A percentile compares a stretch with the other conserved stretches of the same genome.
These are phyloP conservation scores for Endothia cerciana DNA, from an alignment of 2,329 filamentous ascomycete species.

Conservation along the genomic window DNA sequence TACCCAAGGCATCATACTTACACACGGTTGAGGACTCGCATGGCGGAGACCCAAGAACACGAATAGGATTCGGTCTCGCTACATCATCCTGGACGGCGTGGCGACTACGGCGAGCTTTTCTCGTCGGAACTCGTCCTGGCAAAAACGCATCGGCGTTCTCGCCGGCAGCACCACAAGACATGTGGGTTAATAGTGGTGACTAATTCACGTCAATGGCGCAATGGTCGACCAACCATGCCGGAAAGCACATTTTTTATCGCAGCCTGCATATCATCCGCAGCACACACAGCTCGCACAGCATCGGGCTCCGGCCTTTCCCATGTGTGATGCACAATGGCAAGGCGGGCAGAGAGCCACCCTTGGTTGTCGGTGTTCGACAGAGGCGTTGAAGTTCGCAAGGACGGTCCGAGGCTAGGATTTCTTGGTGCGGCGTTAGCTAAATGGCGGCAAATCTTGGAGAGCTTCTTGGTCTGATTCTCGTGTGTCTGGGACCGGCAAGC, in stretches of 20 bases:
- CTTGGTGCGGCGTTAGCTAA: background rate
- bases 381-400: slow-evolving; percentile 3
- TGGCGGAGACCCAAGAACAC: background rate
- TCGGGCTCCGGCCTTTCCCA: no score
- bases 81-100: background rate
- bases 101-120: background rate
- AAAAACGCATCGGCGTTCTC: no score
- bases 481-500: background rate
- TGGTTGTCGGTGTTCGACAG: background rate
- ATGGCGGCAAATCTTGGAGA: background rate
- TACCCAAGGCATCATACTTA: slow-evolving; percentile 15
- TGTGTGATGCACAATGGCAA: no score
- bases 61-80: background rate
- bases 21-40: background rate
- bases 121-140: no score
- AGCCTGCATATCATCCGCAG: no score
- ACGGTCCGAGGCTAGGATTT: background rate
- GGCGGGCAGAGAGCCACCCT: background rate
- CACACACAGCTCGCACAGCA: no score
- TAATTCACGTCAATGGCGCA: background rate
- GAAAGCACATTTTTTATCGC: background rate
- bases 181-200: background rate
- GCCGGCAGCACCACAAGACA: background rate
- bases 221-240: background rate
- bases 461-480: background rate